Base-by-base conservation (phyloP, 139 green algal genomes). In the Tetradesmus lagerheimii region DNA sequence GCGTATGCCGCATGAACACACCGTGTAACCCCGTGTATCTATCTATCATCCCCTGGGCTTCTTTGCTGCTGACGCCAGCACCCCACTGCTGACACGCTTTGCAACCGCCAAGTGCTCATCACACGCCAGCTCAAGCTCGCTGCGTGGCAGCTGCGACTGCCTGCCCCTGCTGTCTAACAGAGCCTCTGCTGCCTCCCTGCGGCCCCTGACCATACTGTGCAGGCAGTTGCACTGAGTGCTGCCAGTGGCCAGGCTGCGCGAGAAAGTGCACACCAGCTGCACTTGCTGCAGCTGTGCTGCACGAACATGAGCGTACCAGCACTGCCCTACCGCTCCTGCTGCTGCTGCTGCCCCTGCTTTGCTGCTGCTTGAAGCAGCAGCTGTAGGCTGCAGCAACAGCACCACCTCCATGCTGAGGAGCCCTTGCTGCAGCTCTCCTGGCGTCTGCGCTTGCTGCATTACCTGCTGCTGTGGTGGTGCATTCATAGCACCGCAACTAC, bases 111-210 rank as follows among this genome's bases (percentile, higher is more conserved):
- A n/a, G 14, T 53, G 78, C 27, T 86, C 74, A 41, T 88, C 74
- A 74, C 90, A 94, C 1, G 92, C 91, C 57, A 35, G 29, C 89
- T 95, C 92, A 74, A 95, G 88, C 53, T 95, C 83, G 80, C 92
- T 95, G 43, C 90, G 83, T 0, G 90, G 29, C 23, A 92, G 83
- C 29, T 89, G 57, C 31, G 79, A 47, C 78, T 80, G n/a, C 91
- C 91, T 93, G 64, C 92, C 92, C 0, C 91, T 50, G 86, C 92
- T 91, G 9, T 2, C 76, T 35, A 95, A 76, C 88, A 95, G 88
- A 50, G 15, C 91, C 88, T 94, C 89, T 18, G 85, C 92, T 20
- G 83, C 91, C 38, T 85, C 79, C 62, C 64, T 45, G 35, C 50
- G 50, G 34, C 91, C 83, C 27, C 9, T n/a, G 81, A 92, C 81